phyloP scores from a whole-genome alignment of 1,284 basidiomycete genomes.

The Puccinia horiana region DNA sequence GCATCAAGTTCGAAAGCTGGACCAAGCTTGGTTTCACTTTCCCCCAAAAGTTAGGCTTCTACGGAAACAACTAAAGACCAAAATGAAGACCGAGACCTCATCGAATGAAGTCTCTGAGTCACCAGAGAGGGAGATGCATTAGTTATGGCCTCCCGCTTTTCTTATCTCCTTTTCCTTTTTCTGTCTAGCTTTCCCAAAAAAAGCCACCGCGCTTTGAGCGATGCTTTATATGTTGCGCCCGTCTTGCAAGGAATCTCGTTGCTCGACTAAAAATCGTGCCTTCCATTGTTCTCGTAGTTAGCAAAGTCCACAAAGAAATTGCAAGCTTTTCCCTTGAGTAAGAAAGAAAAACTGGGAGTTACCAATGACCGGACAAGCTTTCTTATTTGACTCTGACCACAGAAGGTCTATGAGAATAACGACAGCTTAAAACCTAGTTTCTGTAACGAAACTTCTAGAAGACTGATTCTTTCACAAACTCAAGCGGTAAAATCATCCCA shows the following conservation, averaged over 20 bases:
- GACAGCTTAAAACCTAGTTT: too few relatives aligned
- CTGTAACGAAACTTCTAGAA: too few relatives aligned
- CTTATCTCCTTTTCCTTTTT: not conserved
- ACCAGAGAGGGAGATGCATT: not conserved
- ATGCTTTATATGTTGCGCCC: not conserved
- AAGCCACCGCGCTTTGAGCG: not conserved
- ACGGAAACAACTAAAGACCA: not conserved
- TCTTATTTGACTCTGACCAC: too few relatives aligned
- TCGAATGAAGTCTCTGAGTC: not conserved
- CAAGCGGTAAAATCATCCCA: too few relatives aligned
- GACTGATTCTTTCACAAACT: too few relatives aligned
- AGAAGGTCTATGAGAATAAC: too few relatives aligned
- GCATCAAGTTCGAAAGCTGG: conserved; percentile 15
- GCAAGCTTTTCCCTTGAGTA: not conserved
- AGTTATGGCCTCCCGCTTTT: not conserved
- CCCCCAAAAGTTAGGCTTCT: conserved; percentile 14
- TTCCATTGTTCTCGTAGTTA: not conserved
- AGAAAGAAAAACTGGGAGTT: not conserved
- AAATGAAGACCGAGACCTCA: not conserved
- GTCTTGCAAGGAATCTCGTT: not conserved
- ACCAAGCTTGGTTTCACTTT: conserved; percentile 20
- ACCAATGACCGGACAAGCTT: too few relatives aligned
- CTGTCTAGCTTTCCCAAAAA: not conserved
- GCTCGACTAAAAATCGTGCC: not conserved
- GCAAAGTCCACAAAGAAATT: not conserved